Evolutionary conservation across 2,329 filamentous ascomycete species (phyloP), one percentile per base, ranked within the genome.

Genomic region (Lecanicillium sp.): DNA sequence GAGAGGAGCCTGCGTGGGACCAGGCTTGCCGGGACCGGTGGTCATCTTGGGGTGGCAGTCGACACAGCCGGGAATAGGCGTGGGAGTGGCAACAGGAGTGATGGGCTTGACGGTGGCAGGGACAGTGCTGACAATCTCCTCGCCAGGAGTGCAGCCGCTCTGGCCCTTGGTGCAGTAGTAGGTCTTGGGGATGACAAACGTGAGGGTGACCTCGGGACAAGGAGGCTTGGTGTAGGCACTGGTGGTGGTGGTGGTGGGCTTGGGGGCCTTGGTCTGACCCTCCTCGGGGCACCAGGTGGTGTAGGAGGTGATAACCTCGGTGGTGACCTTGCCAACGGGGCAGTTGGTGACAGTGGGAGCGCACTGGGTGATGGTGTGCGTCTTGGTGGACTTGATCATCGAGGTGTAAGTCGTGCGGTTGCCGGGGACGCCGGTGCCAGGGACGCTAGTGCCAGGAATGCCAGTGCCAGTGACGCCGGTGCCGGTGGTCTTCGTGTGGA

Each of bases 321-420:
- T 66, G 26, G 58, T 62, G 46, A 63, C 55, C 15, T 60, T 52
- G 27, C 64, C 62, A 47, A 62, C 59, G 9, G 60, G 60, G 58
- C 78, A 81, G 73, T 77, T 62, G 54, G 70, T 69, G 52, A 76
- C 70, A 48, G 64, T 67, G 35, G 74, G 66, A 44, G 67, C 69
- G 62, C 77, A 81, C 29, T 71, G 72, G 57, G 74, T 79, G 65
- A 79, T 66, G 59, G 75, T 82, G 53, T 75, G 69, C 53, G 78
- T 58, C 12, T 54, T 54, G 15, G 66, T 71, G 43, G 63, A 64
- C 58, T 62, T 70, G 44, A 72, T 60, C n/a, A 66, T 67, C 46
- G 50, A 46, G 17, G 47, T 51, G 33, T 50, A 35, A 21, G 52
- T 52, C 21, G 49, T 48, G 50, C 21, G 38, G 38, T 30, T 50